Evolutionary conservation across 352 stramenopile genomes (phyloP), one percentile per base, ranked within the genome.

Genomic region (Ochromonadaceae sp.): DNA sequence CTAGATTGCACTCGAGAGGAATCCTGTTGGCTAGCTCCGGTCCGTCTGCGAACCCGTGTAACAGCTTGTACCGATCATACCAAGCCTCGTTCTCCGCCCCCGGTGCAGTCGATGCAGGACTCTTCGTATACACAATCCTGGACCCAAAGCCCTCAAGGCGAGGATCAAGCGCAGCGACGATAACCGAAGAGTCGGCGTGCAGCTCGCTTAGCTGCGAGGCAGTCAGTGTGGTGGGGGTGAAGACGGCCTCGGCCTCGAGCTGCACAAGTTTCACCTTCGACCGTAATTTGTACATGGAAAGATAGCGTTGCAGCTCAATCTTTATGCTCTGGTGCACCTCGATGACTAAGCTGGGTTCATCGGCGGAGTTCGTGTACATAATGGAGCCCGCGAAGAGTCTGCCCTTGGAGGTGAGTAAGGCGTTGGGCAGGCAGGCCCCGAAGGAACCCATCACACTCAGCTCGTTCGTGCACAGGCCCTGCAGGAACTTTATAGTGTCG

Each of bases 1-100:
- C 88, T 0, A 96, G 70, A 58, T 94, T 95, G 47, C 76, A 87
- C 67, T 96, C 87, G 0, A 95, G 76, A 9, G 88, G 87, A 53
- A 96, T 94, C 1, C 67, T 67, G 17, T 89, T 85, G 26, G 71
- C 72, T 59, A 91, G 61, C 47, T 92, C 84, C 38, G 73, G 71
- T 41, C 84, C 71, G 41, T 77, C 72, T 17, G 42, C 31, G 2
- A 77, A 46, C 36, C 72, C 72, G 52, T 41, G 15, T 9, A 34
- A 39, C 32, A 59, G 39, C 2, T 31, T 49, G 32, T 22, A 15
- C 34, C 10, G 17, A 39, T n/a, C 7, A 44, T 69, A 59, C 4
- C n/a, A 34, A 40, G 40, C 20, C 20, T 46, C n/a, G n/a, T n/a
- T n/a, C n/a, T n/a, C n/a, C n/a, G 40, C 40, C 50, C 50, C 53